Evolutionary conservation across 2,329 filamentous ascomycete species (phyloP), one percentile per base, ranked within the genome.

Genomic region (Fusarium palustre): DNA sequence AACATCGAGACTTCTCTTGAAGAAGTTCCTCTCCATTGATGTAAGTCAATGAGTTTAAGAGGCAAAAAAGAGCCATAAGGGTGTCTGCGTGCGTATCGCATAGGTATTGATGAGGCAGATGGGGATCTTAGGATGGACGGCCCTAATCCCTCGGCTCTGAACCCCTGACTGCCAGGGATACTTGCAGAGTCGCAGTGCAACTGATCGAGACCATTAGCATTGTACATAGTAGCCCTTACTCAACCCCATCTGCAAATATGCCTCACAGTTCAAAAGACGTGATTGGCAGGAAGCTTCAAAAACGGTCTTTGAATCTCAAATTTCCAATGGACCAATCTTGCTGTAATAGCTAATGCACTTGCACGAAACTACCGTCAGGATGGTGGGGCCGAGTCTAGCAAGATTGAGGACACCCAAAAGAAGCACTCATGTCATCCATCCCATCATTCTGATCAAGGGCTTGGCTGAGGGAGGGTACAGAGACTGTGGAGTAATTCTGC

Each of bases 101-200:
- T 55, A n/a, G n/a, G n/a, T n/a, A 30, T 47, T 68, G 50, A 49
- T 55, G 50, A 55, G 55, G 63, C 38, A 73, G 56, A 54, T 46
- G 34, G 56, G 47, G 58, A 59, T 63, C 57, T 55, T 50, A 65
- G 72, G 70, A 69, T 68, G 73, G 72, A 58, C 70, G 70, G 70
- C 64, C 70, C 72, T 74, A 61, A 64, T 68, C 64, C 72, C 72
- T 74, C 70, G 69, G 70, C 59, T 72, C 64, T 59, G 57, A 59
- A 59, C 59, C 71, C 68, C 69, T 66, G 70, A 60, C 62, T 53
- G 66, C 64, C 63, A 64, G 57, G 66, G 68, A 68, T 72, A 25
- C 28, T 55, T 69, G 61, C 63, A 64, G 55, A 64, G 68, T 71
- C 69, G n/a, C 28, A 42, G 11, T 36, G 33, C 24, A 55, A 64